These are phyloP conservation scores for Rhodomyrtus tomentosa DNA, from an alignment of 345 rosid genomes.

Conservation along the genomic window DNA sequence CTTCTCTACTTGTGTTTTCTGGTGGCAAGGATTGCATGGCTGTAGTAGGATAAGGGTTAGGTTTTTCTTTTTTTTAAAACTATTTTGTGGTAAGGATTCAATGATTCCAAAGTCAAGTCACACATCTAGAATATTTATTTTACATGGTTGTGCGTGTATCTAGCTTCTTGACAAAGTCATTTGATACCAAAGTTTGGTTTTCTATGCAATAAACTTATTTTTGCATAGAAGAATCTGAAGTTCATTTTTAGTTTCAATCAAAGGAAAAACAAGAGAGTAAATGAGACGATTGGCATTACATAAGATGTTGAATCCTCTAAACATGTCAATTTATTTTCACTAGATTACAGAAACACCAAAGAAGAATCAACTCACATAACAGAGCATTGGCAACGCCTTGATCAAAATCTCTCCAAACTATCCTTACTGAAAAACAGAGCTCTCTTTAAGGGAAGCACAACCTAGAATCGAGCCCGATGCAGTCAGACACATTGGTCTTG, in stretches of 20 bases:
- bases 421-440: not conserved
- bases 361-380: not conserved
- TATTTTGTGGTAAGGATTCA: not conserved
- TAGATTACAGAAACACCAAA: not conserved
- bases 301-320: not conserved
- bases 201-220: not conserved
- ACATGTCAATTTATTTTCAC: not conserved
- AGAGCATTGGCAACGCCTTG: not conserved
- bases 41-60: not conserved
- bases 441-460: conserved; percentile 67
- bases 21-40: not conserved
- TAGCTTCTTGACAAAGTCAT: not conserved
- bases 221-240: not conserved
- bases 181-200: not conserved
- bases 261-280: not conserved
- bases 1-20: not conserved
- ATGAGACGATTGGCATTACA: not conserved
- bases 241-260: not conserved
- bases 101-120: not conserved
- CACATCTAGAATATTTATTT: not conserved
- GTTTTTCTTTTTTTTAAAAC: not conserved
- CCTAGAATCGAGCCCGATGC: conserved; percentile 65
- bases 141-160: not conserved
- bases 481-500: conserved; percentile 46
- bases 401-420: not conserved